Conservation (phyloP, 2,329 filamentous ascomycete genomes). For the Aspergillus cejpii region DNA sequence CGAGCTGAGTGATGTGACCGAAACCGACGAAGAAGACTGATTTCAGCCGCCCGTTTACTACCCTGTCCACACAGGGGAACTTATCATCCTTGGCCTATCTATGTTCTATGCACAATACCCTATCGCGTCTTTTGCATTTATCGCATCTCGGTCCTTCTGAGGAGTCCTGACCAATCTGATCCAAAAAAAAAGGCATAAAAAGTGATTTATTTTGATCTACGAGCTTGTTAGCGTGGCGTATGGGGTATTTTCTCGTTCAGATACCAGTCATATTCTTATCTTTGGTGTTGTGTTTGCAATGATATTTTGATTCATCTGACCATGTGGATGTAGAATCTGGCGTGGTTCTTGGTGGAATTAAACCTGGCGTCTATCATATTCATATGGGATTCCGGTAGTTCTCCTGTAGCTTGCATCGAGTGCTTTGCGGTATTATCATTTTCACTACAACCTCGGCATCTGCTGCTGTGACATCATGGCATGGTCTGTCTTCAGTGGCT, state of each 20-base stretch:
- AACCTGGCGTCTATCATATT: too few species aligned
- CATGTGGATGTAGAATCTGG: neutral
- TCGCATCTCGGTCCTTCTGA: neutral
- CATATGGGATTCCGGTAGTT: too few species aligned
- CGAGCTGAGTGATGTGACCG: conserved; percentile 39
- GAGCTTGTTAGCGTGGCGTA: conserved; percentile 22
- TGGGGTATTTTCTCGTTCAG: conserved; percentile 11
- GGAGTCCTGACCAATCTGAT: neutral
- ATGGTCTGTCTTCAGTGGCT: too few species aligned
- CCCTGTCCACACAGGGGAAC: neutral
- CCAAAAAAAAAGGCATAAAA: conserved; percentile 9
- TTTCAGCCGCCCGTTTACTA: too few species aligned
- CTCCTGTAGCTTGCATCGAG: too few species aligned
- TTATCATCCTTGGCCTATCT: neutral
- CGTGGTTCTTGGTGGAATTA: neutral
- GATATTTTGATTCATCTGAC: neutral
- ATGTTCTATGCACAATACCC: neutral
- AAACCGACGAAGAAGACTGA: conserved; percentile 38
- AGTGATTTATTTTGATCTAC: conserved; percentile 1
- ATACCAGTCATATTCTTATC: conserved; percentile 1
- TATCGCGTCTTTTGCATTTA: neutral
- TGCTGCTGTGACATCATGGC: too few species aligned
- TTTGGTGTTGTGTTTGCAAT: neutral
- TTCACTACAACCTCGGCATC: too few species aligned
- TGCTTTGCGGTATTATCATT: too few species aligned